Evolutionary conservation across 495 filamentous ascomycete species (phyloP).

Genomic region (Peziza echinospora): DNA sequence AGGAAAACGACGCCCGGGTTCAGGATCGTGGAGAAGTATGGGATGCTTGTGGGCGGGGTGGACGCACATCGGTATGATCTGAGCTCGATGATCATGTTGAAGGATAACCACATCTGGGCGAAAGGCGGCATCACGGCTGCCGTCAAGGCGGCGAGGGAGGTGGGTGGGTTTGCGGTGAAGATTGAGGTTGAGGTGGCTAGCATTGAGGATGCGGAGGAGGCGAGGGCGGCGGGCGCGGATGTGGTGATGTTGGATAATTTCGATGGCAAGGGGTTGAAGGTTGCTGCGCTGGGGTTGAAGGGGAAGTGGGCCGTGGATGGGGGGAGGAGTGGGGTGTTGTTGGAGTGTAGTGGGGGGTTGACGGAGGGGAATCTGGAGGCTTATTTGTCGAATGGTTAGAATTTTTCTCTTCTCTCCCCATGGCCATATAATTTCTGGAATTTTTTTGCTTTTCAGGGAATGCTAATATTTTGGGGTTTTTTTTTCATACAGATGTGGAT

Average conservation of each 20-base stretch:
- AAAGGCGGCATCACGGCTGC: conserved; percentile 59
- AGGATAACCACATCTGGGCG: conserved; percentile 94
- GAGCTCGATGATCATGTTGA: conserved; percentile 89
- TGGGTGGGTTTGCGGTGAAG: conserved; percentile 74
- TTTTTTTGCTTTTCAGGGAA: neutral
- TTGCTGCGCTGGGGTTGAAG: conserved; percentile 50
- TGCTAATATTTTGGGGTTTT: neutral
- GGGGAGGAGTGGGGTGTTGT: conserved; percentile 42
- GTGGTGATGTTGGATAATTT: conserved; percentile 98
- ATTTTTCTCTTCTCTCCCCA: neutral
- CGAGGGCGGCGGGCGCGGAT: conserved; percentile 75
- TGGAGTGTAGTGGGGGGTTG: conserved; percentile 85
- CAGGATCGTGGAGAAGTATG: conserved; percentile 91
- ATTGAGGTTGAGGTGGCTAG: conserved; percentile 87
- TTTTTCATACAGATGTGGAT: conserved; percentile 47
- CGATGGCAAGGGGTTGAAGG: conserved; percentile 45
- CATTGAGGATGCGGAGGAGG: conserved; percentile 72
- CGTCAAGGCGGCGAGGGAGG: conserved; percentile 61
- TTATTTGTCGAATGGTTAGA: conserved; percentile 53
- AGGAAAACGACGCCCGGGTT: conserved; percentile 95
- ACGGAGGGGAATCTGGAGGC: conserved; percentile 58
- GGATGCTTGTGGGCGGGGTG: conserved; percentile 77
- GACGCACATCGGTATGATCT: conserved; percentile 80
- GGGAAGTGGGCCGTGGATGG: conserved; percentile 36
- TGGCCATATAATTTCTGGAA: too few species aligned